phyloP scores from a whole-genome alignment of 164 flowering plant species.

The Tinospora cordifolia region DNA sequence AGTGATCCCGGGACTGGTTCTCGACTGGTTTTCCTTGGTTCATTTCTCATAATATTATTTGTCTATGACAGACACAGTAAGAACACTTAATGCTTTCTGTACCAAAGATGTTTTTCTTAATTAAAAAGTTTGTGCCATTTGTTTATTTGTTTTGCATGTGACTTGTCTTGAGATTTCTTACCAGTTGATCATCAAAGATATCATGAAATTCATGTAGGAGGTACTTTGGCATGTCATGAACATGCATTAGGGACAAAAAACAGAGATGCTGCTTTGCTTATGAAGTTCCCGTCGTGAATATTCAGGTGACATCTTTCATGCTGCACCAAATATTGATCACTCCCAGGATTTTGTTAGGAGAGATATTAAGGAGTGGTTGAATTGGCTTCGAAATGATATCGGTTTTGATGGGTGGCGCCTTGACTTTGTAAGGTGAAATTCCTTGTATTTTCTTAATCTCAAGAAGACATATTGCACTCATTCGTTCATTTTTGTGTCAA shows the following conservation, averaged over 20 bases:
- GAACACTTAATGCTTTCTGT: no score
- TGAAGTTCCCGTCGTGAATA: background rate
- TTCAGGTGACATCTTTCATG: conserved; percentile 55
- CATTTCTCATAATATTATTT: background rate
- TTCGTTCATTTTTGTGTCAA: background rate
- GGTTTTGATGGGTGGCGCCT: conserved; percentile 70
- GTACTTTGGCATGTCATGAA: no score
- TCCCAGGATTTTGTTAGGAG: conserved; percentile 52
- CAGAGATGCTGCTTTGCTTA: background rate
- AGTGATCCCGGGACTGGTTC: no score
- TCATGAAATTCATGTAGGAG: no score
- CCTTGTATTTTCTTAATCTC: background rate
- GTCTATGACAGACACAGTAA: background rate
- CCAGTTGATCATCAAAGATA: no score
- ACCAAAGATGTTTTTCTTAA: no score
- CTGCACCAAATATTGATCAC: conserved; percentile 62
- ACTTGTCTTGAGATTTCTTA: background rate
- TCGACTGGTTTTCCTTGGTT: no score
- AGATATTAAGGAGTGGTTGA: conserved; percentile 51
- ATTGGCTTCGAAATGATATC: conserved; percentile 52
- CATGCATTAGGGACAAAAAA: no score
- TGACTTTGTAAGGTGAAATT: conserved; percentile 49
- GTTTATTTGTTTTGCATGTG: background rate
- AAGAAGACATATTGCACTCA: background rate
- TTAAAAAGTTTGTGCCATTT: background rate